These are phyloP conservation scores for Fagopyrum esculentum DNA, from an alignment of 148 eudicot species.

Conservation along the genomic window DNA sequence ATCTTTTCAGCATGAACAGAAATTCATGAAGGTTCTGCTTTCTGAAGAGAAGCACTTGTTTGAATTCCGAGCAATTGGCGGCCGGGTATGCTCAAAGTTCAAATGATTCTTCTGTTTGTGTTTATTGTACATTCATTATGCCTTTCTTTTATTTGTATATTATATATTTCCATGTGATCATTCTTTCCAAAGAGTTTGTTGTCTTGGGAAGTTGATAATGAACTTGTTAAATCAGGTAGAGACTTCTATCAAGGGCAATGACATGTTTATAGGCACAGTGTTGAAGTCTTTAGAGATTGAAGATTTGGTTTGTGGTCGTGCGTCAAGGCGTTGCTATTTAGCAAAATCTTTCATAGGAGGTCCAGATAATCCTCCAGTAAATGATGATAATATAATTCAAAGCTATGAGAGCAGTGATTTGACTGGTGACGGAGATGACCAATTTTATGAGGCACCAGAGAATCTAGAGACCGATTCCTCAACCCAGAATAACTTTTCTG, in stretches of 20 bases:
- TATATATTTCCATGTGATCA: background rate
- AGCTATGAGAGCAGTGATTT: conserved; percentile 29
- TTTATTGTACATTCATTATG: background rate
- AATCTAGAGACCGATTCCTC: conserved; percentile 56
- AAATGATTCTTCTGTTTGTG: background rate
- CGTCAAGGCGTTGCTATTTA: conserved; percentile 47
- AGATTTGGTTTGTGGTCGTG: conserved; percentile 62
- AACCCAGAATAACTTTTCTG: conserved; percentile 19
- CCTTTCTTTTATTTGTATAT: background rate
- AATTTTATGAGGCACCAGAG: conserved; percentile 85
- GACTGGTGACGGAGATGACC: conserved; percentile 66
- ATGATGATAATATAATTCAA: conserved; percentile 27
- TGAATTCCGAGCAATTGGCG: conserved; percentile 96
- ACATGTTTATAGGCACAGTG: conserved; percentile 84
- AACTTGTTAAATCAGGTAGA: conserved; percentile 57
- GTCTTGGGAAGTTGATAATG: conserved; percentile 13
- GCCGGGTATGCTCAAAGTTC: conserved; percentile 51
- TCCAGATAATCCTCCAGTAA: conserved; percentile 36
- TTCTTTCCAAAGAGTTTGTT: background rate
- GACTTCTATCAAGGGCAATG: conserved; percentile 61
- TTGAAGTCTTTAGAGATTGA: conserved; percentile 87
- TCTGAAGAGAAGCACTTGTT: conserved; percentile 76
- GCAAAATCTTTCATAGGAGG: conserved; percentile 76
- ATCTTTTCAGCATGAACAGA: conserved; percentile 38
- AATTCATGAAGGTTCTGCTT: conserved; percentile 62